Conservation (phyloP, 2,329 filamentous ascomycete species). For the Penicillium sp. region DNA sequence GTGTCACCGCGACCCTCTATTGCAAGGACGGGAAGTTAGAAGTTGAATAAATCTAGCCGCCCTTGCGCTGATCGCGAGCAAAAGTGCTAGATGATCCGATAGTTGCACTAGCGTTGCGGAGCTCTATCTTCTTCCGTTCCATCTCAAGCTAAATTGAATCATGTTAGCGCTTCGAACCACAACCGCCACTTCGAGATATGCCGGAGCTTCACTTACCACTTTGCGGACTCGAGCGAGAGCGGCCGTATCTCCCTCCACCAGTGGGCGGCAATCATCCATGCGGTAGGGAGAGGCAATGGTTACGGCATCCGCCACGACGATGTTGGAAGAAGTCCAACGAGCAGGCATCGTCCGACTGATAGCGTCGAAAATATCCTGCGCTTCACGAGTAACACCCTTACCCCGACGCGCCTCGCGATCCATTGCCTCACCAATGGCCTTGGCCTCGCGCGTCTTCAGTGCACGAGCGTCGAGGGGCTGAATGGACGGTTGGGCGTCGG, state of each 20-base stretch:
- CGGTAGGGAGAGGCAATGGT: slow-evolving; percentile 63
- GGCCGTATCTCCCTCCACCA: slow-evolving; percentile 45
- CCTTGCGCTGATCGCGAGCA: slow-evolving; percentile 30
- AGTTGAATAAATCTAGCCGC: slow-evolving; percentile 19
- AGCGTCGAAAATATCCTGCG: slow-evolving; percentile 67
- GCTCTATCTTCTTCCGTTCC: slow-evolving; percentile 53
- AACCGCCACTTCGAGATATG: not conserved
- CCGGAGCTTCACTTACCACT: slow-evolving; percentile 46
- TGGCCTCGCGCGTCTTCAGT: slow-evolving; percentile 59
- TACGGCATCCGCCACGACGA: slow-evolving; percentile 65
- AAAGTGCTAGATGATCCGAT: slow-evolving; percentile 40
- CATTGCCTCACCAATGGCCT: slow-evolving; percentile 60
- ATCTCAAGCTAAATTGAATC: slow-evolving; percentile 45
- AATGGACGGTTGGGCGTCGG: slow-evolving; percentile 50
- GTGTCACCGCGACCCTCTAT: slow-evolving; percentile 1
- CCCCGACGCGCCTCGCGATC: slow-evolving; percentile 62
- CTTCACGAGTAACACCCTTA: slow-evolving; percentile 64
- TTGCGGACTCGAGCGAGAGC: slow-evolving; percentile 52
- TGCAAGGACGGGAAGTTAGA: not conserved
- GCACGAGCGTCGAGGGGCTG: slow-evolving; percentile 58
- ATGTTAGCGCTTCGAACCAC: not conserved
- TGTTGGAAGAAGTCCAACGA: slow-evolving; percentile 62
- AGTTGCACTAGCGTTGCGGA: slow-evolving; percentile 46
- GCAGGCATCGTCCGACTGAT: slow-evolving; percentile 64
- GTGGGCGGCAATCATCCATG: slow-evolving; percentile 56